These are phyloP conservation scores for Alternaria solani DNA, from an alignment of 2,329 filamentous ascomycete species.

Conservation along the genomic window DNA sequence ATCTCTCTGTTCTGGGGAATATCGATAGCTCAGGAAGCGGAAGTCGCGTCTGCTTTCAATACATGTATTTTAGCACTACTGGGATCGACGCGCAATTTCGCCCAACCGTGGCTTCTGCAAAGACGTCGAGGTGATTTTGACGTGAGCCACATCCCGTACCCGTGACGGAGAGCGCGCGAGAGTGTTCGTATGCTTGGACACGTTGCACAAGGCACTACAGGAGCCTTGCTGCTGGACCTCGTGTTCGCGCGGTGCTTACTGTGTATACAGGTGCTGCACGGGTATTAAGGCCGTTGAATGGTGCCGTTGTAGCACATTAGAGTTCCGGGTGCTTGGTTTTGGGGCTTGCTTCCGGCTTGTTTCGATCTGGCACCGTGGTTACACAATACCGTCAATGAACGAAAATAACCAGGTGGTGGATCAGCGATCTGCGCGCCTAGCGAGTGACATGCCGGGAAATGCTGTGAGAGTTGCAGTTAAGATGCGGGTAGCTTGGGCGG, in stretches of 20 bases:
- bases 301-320: conserved; percentile 5
- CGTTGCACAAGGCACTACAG: background rate
- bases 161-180: background rate
- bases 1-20: background rate
- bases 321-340: background rate
- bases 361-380: conserved; percentile 4
- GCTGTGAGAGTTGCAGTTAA: background rate
- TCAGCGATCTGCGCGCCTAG: background rate
- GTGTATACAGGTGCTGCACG: background rate
- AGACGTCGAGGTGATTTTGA: background rate
- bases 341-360: background rate
- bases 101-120: background rate
- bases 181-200: background rate
- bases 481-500: background rate
- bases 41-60: background rate
- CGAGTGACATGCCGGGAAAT: conserved; percentile 2
- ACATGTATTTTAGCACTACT: background rate
- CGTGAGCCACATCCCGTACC: background rate
- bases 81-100: background rate
- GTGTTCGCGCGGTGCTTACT: background rate
- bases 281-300: background rate
- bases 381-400: background rate
- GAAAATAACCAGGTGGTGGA: background rate
- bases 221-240: background rate
- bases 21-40: background rate